phyloP scores from a whole-genome alignment of 139 green algal genomes.

The Closterium sp. region DNA sequence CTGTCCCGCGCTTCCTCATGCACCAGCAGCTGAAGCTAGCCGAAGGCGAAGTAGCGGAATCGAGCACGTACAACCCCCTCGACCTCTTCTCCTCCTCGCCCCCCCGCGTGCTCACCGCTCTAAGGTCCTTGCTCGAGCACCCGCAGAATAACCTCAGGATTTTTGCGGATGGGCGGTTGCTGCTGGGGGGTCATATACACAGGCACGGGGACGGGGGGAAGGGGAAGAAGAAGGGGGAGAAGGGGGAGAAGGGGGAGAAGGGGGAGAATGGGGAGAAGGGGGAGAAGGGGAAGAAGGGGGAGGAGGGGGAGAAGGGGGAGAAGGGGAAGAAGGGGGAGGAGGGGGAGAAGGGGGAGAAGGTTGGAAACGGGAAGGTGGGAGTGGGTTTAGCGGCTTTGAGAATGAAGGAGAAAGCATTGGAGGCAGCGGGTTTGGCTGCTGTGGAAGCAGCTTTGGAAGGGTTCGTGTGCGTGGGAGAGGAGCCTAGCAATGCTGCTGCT shows the following conservation, averaged over 20 bases:
- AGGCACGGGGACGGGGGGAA: background rate
- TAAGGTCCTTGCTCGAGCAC: conserved; percentile 47
- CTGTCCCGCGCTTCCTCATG: conserved; percentile 20
- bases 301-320: background rate
- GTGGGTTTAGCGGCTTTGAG: background rate
- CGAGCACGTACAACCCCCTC: conserved; percentile 70
- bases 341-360: background rate
- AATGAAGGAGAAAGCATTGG: background rate
- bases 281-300: background rate
- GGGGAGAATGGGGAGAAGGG: background rate
- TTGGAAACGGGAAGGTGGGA: background rate
- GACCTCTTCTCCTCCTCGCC: conserved; percentile 73
- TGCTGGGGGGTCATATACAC: background rate
- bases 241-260: background rate
- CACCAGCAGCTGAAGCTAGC: conserved; percentile 40
- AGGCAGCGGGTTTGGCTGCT: background rate
- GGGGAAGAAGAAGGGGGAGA: background rate
- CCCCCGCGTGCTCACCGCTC: conserved; percentile 44
- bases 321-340: background rate
- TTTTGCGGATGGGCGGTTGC: conserved; percentile 62
- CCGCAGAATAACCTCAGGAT: conserved; percentile 79
- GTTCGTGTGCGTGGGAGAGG: background rate
- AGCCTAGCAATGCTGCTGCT: background rate
- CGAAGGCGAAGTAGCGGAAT: background rate
- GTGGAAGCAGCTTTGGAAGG: background rate